Conservation (phyloP, 495 filamentous ascomycete species). For the Penicillium arizonense region DNA sequence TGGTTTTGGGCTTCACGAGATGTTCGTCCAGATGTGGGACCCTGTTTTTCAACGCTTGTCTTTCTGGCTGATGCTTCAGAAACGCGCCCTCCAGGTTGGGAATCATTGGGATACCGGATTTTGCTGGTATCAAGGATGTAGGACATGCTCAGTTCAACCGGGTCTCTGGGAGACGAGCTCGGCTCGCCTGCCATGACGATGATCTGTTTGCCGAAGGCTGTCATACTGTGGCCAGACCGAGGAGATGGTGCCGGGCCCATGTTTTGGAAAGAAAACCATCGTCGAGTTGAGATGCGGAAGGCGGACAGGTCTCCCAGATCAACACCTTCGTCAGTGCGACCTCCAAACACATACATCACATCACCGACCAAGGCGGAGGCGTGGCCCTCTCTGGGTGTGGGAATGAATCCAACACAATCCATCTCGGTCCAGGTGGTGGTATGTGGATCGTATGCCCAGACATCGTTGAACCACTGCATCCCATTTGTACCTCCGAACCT, state of each 20-base stretch:
- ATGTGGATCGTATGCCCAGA: constrained; percentile 91
- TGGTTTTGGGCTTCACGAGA: constrained; percentile 65
- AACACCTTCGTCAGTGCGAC: constrained; percentile 86
- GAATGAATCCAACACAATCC: constrained; percentile 97
- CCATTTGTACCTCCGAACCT: constrained; percentile 98
- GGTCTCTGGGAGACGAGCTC: constrained; percentile 77
- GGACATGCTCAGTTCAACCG: constrained; percentile 79
- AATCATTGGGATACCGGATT: constrained; percentile 88
- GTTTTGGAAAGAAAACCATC: constrained; percentile 99
- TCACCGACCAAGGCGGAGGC: constrained; percentile 90
- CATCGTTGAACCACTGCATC: constrained; percentile 95
- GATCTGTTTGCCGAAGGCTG: constrained; percentile 84
- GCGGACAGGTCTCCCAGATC: constrained; percentile 94
- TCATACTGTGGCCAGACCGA: constrained; percentile 96
- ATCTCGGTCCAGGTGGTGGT: constrained; percentile 79
- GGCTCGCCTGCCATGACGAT: constrained; percentile 93
- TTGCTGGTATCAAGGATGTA: constrained; percentile 94
- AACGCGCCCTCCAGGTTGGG: constrained; percentile 45
- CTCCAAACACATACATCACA: constrained; percentile 99
- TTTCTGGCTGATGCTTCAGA: constrained; percentile 32
- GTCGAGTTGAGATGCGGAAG: constrained; percentile 84
- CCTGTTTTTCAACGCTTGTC: constrained; percentile 37
- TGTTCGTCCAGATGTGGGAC: constrained; percentile 37
- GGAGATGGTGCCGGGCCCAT: constrained; percentile 97
- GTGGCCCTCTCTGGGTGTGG: constrained; percentile 89